Conservation (phyloP, 441 rosid species). For the Pelargonium cotyledonis region DNA sequence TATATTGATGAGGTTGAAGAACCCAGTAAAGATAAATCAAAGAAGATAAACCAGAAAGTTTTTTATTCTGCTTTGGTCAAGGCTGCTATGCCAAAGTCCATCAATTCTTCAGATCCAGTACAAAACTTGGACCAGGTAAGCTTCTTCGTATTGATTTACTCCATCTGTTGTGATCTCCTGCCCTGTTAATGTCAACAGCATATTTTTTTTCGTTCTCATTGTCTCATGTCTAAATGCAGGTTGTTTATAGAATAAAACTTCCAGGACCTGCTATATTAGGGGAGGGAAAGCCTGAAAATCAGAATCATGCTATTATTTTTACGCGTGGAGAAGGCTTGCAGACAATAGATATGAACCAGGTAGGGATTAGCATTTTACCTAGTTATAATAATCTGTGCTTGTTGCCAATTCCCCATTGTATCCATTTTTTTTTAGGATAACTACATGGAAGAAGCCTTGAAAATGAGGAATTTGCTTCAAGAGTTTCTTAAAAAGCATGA, state of each 20-base stretch:
- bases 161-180: not conserved
- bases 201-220: not conserved
- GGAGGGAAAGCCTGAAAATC: conserved; percentile 99
- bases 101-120: conserved; percentile 67
- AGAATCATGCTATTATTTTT: conserved; percentile 97
- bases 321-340: conserved; percentile 99
- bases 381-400: conserved; percentile 4
- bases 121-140: conserved; percentile 93
- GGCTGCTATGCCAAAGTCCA: conserved; percentile 76
- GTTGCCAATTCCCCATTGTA: conserved; percentile 9
- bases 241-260: conserved; percentile 86
- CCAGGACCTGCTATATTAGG: conserved; percentile 99
- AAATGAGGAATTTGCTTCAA: conserved; percentile 94
- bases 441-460: conserved; percentile 98
- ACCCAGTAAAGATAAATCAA: conserved; percentile 62
- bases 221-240: conserved; percentile 38
- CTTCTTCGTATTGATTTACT: conserved; percentile 1
- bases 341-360: conserved; percentile 99
- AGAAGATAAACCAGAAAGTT: conserved; percentile 62
- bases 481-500: conserved; percentile 94
- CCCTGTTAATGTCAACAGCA: too few species aligned
- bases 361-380: conserved; percentile 7
- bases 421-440: conserved; percentile 56
- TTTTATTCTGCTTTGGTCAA: conserved; percentile 88
- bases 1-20: conserved; percentile 98